Percentiles rank a stretch among this genome's conserved stretches.
Evolutionary conservation across 2,329 filamentous ascomycete species (phyloP).

Genomic region (Beauveria sp.): DNA sequence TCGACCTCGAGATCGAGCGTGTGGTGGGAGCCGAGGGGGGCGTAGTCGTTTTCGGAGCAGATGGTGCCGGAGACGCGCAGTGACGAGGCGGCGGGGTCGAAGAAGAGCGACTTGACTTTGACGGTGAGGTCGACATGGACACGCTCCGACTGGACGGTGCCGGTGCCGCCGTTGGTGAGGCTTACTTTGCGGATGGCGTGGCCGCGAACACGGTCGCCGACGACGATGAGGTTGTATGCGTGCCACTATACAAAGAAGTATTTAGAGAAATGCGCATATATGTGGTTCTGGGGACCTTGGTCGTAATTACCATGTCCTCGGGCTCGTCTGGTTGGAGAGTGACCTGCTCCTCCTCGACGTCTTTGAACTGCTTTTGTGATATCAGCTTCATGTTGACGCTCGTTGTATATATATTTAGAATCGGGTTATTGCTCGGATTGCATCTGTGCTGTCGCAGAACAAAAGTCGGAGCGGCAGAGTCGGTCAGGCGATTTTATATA

Average conservation of each 20-base stretch:
- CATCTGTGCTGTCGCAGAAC: background rate
- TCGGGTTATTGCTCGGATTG: background rate
- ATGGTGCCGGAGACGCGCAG: conserved; percentile 51
- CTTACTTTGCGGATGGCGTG: conserved; percentile 49
- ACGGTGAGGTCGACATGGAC: conserved; percentile 52
- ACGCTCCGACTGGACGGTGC: conserved; percentile 40
- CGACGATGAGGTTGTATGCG: conserved; percentile 51
- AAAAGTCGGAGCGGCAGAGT: background rate
- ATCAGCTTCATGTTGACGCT: conserved; percentile 31
- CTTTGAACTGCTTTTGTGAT: conserved; percentile 28
- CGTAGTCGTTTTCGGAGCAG: conserved; percentile 43
- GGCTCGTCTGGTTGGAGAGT: conserved; percentile 37
- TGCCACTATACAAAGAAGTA: conserved; percentile 39
- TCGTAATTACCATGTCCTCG: conserved; percentile 36
- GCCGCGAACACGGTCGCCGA: conserved; percentile 45
- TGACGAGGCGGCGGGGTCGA: conserved; percentile 46
- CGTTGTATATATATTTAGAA: background rate
- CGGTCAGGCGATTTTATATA: background rate
- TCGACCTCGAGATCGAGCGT: conserved; percentile 77
- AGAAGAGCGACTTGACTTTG: conserved; percentile 49
- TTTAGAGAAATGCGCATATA: conserved; percentile 8
- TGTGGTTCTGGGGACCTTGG: background rate
- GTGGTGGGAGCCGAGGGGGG: conserved; percentile 48
- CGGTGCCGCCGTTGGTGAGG: conserved; percentile 39
- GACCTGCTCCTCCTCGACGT: conserved; percentile 33